Base-by-base conservation (phyloP, 192 early-diverging fungal genomes). In the Entrophospora sp. region DNA sequence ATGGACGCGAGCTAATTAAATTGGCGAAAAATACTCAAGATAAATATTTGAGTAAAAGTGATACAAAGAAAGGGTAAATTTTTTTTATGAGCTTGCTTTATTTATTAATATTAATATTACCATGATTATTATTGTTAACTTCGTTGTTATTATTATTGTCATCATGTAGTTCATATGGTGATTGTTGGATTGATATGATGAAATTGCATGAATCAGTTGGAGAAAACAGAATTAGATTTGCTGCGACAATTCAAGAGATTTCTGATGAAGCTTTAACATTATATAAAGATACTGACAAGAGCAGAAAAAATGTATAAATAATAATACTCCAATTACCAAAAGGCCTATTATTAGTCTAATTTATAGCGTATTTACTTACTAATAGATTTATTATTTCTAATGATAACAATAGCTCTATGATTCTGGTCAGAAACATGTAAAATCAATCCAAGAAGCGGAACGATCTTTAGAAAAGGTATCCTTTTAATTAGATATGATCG, bases 141-240 rank as follows among this genome's bases (percentile, higher is more conserved):
- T 18, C 31, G 31, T 49, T n/a, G 52, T 66, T 1, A 44, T 70
- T 52, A 49, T 14, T 22, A 44, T 4, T 18, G 14, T 56, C 58
- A 30, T 63, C 69, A 32, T 67, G 66, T 24, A 85, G 85, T 35
- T 79, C 91, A 9, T 94, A 83, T 78, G 83, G 85, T n/a, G 79
- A 79, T 13, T 76, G 82, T n/a, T 95, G 90, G 89, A 71, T 74
- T 37, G 81, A 85, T 5, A 84, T 95, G 38, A 72, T 87, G 31
- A 84, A 87, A 52, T 79, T 95, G 34, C 93, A 98, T 74, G 91
- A 91, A 65, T 80, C 82, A 5, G 71, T 94, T 46, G 95, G 88
- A 7, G 83, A 89, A 59, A 87, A 89, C 61, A 78, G 88, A 8
- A 71, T 93, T 57, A 86, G 91, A 68, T 89, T 94, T 67, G 77